A percentile compares a stretch with the other conserved stretches of the same genome.
These are phyloP conservation scores for Globisporangium barbulae DNA, from an alignment of 352 stramenopile species.

Conservation along the genomic window DNA sequence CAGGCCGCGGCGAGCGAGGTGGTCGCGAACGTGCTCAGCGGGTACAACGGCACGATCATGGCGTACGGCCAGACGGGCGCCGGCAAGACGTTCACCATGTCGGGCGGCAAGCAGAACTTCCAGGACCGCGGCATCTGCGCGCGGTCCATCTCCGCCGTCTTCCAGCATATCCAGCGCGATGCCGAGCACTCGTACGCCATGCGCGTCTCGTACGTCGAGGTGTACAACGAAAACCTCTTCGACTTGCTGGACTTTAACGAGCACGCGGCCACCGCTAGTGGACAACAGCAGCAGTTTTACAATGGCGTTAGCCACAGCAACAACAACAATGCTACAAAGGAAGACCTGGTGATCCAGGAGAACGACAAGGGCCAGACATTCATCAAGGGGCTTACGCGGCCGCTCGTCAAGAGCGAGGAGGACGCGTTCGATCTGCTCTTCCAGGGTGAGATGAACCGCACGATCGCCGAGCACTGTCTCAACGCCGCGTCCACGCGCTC, in stretches of 20 bases:
- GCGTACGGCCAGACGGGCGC: slow-evolving; percentile 74
- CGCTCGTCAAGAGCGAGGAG: slow-evolving; percentile 59
- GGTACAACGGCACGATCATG: slow-evolving; percentile 79
- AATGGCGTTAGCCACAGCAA: slow-evolving; percentile 12
- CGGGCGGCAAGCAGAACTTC: slow-evolving; percentile 50
- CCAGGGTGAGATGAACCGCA: slow-evolving; percentile 72
- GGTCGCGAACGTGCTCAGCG: slow-evolving; percentile 53
- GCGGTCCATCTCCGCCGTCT: slow-evolving; percentile 51
- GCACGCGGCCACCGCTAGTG: background rate
- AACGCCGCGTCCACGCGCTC: slow-evolving; percentile 75
- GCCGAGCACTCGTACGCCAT: slow-evolving; percentile 46
- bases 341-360: slow-evolving; percentile 54
- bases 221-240: slow-evolving; percentile 89
- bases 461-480: slow-evolving; percentile 76
- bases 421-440: slow-evolving; percentile 78
- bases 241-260: slow-evolving; percentile 66
- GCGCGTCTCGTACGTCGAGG: slow-evolving; percentile 81
- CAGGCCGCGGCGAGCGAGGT: slow-evolving; percentile 37
- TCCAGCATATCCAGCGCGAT: slow-evolving; percentile 46
- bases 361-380: slow-evolving; percentile 68
- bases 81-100: slow-evolving; percentile 77
- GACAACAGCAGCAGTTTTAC: slow-evolving; percentile 17
- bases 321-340: slow-evolving; percentile 15
- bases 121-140: slow-evolving; percentile 62
- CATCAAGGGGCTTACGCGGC: slow-evolving; percentile 52